phyloP scores from a whole-genome alignment of 257 asterid species.

The Solanum piurae region DNA sequence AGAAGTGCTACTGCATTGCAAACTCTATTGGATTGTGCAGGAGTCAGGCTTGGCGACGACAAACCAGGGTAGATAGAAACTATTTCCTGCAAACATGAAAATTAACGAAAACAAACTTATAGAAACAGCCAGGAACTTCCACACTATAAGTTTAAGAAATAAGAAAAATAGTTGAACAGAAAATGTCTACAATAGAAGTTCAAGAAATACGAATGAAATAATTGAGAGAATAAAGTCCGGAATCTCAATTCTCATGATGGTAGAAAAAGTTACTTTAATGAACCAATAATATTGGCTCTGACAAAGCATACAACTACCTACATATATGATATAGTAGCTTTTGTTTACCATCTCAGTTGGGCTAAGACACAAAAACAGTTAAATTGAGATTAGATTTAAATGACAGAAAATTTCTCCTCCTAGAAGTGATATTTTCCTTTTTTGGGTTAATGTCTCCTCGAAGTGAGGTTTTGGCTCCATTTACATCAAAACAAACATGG shows the following conservation, averaged over 20 bases:
- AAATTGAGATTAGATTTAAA: background rate
- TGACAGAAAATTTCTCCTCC: background rate
- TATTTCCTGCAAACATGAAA: constrained; percentile 19
- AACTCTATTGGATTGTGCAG: background rate
- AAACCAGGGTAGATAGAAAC: background rate
- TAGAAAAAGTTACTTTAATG: background rate
- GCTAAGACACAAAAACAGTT: background rate
- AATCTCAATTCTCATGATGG: background rate
- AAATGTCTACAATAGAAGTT: background rate
- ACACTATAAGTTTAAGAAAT: background rate
- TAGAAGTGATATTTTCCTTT: background rate
- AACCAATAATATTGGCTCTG: background rate
- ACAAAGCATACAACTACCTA: background rate
- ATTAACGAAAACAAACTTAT: background rate
- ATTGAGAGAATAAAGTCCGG: background rate
- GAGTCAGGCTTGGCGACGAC: background rate
- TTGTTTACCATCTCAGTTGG: background rate
- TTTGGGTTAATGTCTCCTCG: background rate
- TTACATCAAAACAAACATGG: background rate
- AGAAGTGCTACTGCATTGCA: background rate
- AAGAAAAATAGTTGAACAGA: background rate
- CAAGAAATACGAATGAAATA: background rate
- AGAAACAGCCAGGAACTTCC: background rate
- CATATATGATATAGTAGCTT: background rate
- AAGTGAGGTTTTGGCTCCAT: background rate